A percentile compares a stretch with the other conserved stretches of the same genome.
Evolutionary conservation across 2,329 filamentous ascomycete species (phyloP).

Genomic region (Claviceps purpurea): DNA sequence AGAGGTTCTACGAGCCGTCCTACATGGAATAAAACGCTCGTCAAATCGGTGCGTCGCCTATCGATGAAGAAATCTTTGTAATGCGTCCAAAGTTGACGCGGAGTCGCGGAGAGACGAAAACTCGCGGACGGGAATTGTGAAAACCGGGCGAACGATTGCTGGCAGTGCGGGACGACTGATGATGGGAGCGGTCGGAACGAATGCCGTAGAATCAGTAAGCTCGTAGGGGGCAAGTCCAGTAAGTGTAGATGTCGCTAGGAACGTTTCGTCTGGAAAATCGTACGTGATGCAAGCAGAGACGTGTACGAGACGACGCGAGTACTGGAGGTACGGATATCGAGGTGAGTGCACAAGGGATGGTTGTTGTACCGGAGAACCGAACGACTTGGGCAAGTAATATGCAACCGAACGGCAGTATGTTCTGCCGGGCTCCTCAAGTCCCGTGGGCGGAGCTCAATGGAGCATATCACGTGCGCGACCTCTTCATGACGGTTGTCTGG

Average conservation of each 20-base stretch:
- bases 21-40: slow-evolving; percentile 19
- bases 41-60: slow-evolving; percentile 5
- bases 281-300: slow-evolving; percentile 2
- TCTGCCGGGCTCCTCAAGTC: slow-evolving; percentile 14
- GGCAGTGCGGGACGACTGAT: background rate
- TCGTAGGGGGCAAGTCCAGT: slow-evolving; percentile 11
- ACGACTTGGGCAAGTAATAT: slow-evolving; percentile 11
- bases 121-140: background rate
- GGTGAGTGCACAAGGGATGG: slow-evolving; percentile 17
- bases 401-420: slow-evolving; percentile 15
- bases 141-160: background rate
- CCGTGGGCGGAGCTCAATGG: background rate
- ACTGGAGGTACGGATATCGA: slow-evolving; percentile 15
- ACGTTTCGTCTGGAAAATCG: background rate
- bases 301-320: slow-evolving; percentile 2
- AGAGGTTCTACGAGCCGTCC: slow-evolving; percentile 14
- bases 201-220: slow-evolving; percentile 13
- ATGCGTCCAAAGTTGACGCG: background rate
- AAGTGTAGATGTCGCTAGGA: slow-evolving; percentile 5
- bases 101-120: background rate
- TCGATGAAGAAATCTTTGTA: background rate
- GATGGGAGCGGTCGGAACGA: slow-evolving; percentile 5
- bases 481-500: slow-evolving; percentile 6
- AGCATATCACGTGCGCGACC: slow-evolving; percentile 14
- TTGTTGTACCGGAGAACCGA: slow-evolving; percentile 14